These are phyloP conservation scores for Ascochyta clinopodiicola DNA, from an alignment of 2,329 filamentous ascomycete genomes.

Conservation along the genomic window DNA sequence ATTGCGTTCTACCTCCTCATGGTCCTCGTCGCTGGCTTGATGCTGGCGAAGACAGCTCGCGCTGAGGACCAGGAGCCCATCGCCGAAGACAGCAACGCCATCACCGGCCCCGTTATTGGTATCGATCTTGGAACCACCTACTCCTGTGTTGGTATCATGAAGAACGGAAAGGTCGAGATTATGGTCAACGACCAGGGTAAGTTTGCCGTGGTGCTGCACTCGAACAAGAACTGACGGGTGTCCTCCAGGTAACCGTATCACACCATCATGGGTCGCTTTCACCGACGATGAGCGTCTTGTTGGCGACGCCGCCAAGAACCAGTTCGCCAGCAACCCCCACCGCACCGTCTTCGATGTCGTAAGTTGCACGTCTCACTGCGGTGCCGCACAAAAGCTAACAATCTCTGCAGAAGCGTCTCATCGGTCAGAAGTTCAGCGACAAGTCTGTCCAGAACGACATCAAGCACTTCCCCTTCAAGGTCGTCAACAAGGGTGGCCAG, in stretches of 20 bases:
- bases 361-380: slow-evolving; percentile 19
- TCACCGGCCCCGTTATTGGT: slow-evolving; percentile 64
- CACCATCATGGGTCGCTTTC: slow-evolving; percentile 85
- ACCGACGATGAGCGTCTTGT: slow-evolving; percentile 97
- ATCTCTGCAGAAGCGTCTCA: slow-evolving; percentile 56
- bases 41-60: slow-evolving; percentile 77
- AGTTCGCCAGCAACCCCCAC: slow-evolving; percentile 57
- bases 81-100: slow-evolving; percentile 66
- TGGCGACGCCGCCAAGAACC: slow-evolving; percentile 75
- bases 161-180: slow-evolving; percentile 53
- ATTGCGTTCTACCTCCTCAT: slow-evolving; percentile 90
- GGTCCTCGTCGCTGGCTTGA: slow-evolving; percentile 82
- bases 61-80: slow-evolving; percentile 72
- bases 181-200: slow-evolving; percentile 54
- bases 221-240: slow-evolving; percentile 29
- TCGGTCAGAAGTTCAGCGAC: slow-evolving; percentile 59
- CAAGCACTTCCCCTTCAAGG: slow-evolving; percentile 99
- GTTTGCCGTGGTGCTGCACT: slow-evolving; percentile 2
- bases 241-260: slow-evolving; percentile 51
- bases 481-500: slow-evolving; percentile 88
- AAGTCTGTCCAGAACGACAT: slow-evolving; percentile 86
- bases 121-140: slow-evolving; percentile 95
- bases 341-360: slow-evolving; percentile 57
- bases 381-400: slow-evolving; percentile 25
- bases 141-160: slow-evolving; percentile 83